Conservation (phyloP, 805 yeast species). For the Suhomyces emberorum region DNA sequence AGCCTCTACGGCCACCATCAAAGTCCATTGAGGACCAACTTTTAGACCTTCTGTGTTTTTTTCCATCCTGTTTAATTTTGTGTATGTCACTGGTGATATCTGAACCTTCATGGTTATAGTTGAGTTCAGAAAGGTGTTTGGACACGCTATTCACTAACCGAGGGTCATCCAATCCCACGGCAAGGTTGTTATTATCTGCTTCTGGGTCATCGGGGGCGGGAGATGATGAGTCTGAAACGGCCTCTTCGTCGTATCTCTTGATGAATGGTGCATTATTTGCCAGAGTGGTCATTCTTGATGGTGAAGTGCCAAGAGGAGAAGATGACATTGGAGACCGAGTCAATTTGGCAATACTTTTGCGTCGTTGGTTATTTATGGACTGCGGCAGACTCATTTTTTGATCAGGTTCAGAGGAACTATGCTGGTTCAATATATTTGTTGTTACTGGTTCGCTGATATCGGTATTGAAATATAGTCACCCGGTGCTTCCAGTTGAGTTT, state of each 20-base stretch:
- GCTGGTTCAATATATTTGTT: too few relatives aligned
- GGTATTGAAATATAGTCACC: too few relatives aligned
- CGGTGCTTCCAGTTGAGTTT: too few relatives aligned
- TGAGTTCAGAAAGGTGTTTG: slow-evolving; percentile 35
- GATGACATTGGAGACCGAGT: slow-evolving; percentile 27
- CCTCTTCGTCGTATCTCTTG: slow-evolving; percentile 9
- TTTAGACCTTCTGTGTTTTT: slow-evolving; percentile 7
- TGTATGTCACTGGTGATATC: slow-evolving; percentile 51
- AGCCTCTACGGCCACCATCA: slow-evolving; percentile 44
- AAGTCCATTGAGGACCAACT: slow-evolving; percentile 26
- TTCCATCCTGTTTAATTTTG: slow-evolving; percentile 13
- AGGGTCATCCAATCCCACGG: slow-evolving; percentile 29
- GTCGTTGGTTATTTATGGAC: slow-evolving; percentile 15
- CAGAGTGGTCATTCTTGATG: slow-evolving; percentile 1
- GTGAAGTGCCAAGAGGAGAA: slow-evolving; percentile 21
- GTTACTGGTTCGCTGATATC: too few relatives aligned
- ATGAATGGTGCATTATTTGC: slow-evolving; percentile 3
- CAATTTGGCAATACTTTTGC: slow-evolving; percentile 30
- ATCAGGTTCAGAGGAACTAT: too few relatives aligned
- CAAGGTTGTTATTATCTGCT: slow-evolving; percentile 3
- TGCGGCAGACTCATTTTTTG: slow-evolving; percentile 14
- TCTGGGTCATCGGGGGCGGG: not conserved
- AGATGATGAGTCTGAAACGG: not conserved
- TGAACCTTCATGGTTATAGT: slow-evolving; percentile 45
- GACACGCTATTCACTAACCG: slow-evolving; percentile 28